Evolutionary conservation across 2,329 filamentous ascomycete species (phyloP).

Genomic region (Pestalotiopsis sp.): DNA sequence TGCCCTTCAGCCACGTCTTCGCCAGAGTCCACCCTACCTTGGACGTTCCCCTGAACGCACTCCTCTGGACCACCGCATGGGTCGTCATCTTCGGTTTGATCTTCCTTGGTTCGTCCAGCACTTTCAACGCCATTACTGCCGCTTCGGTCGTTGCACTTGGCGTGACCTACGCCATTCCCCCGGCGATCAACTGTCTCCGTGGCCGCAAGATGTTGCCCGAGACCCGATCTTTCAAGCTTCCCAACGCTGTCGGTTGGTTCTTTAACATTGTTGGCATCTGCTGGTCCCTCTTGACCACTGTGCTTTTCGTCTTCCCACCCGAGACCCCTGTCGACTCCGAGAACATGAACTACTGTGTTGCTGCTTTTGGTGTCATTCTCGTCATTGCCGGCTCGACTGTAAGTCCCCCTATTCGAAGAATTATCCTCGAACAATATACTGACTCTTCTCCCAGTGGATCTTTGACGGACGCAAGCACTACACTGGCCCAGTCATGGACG

Average conservation of each 20-base stretch:
- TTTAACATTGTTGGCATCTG: conserved; percentile 63
- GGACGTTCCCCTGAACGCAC: conserved; percentile 67
- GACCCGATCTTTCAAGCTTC: conserved; percentile 57
- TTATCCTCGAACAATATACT: background rate
- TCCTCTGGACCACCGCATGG: conserved; percentile 61
- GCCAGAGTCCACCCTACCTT: conserved; percentile 63
- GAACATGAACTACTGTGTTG: conserved; percentile 68
- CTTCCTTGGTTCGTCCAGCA: conserved; percentile 67
- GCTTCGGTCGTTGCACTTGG: conserved; percentile 73
- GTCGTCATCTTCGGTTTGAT: conserved; percentile 72
- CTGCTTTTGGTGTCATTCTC: conserved; percentile 50
- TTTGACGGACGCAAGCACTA: conserved; percentile 53
- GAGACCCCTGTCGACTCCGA: conserved; percentile 62
- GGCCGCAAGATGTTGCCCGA: conserved; percentile 68
- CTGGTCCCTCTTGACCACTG: conserved; percentile 71
- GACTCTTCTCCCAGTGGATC: conserved; percentile 36
- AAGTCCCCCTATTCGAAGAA: background rate
- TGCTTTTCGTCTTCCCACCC: conserved; percentile 76
- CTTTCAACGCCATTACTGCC: conserved; percentile 73
- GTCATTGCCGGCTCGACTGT: conserved; percentile 41
- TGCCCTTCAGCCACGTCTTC: conserved; percentile 47
- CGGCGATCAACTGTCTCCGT: conserved; percentile 68
- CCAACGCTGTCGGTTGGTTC: conserved; percentile 58
- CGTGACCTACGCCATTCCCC: conserved; percentile 74
- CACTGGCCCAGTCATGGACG: conserved; percentile 37